Conservation (phyloP, 2,329 filamentous ascomycete genomes). For the Ceratocystis lukuohia region DNA sequence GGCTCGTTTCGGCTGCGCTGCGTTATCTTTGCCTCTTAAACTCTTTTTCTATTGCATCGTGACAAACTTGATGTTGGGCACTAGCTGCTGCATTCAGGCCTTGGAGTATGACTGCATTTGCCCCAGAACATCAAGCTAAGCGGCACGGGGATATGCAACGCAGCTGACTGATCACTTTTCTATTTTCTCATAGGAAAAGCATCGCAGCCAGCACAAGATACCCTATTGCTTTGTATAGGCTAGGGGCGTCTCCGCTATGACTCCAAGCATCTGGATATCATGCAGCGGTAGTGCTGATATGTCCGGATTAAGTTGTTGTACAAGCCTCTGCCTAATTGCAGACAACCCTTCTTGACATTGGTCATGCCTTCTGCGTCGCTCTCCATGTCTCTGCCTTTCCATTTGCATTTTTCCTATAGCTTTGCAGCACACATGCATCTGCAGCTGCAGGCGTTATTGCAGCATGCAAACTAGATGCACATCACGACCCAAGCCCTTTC, state of each 20-base stretch:
- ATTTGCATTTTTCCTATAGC: not conserved
- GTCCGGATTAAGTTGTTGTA: not conserved
- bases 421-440: not conserved
- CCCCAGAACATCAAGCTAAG: conserved; percentile 6
- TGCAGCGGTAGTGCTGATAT: not conserved
- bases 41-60: not conserved
- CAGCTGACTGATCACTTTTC: conserved; percentile 1
- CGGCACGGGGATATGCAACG: not conserved
- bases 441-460: not conserved
- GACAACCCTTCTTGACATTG: not conserved
- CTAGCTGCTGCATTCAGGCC: conserved; percentile 12
- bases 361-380: not conserved
- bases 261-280: not conserved
- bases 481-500: not conserved
- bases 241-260: not conserved
- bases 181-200: not conserved
- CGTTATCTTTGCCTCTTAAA: not conserved
- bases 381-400: not conserved
- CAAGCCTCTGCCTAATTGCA: not conserved
- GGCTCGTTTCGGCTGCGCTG: not conserved
- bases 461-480: not conserved
- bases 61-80: conserved; percentile 3
- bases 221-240: not conserved
- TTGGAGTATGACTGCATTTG: conserved; percentile 1
- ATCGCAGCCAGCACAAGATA: not conserved